Base-by-base conservation (phyloP, 148 eudicot species). In the Heliamphora exappendiculata region DNA sequence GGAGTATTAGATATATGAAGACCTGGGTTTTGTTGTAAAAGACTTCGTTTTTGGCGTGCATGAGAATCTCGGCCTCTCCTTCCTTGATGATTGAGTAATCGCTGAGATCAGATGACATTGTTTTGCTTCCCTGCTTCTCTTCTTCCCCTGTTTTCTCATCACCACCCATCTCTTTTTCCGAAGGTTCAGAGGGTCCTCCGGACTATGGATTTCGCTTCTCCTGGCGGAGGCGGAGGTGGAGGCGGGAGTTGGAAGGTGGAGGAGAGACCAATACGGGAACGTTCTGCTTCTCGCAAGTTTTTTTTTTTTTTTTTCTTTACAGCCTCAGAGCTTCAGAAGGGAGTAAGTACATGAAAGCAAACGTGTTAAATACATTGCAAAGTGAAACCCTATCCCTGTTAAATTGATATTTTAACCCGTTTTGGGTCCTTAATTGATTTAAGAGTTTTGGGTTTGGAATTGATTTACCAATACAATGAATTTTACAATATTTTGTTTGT, bases 21-120 rank as follows among this genome's bases (percentile, higher is more conserved):
- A 95, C 99, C 99, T 95, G 99, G 76, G 99, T 74, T 80, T 89
- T 92, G 75, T 96, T 96, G 84, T 82, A 96, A 62, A 96, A 96
- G 79, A 96, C 99, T 90, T 90, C 84, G 68, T 93, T 93, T 33
- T 91, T 84, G 16, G 83, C 83, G 79, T 87, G 97, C 97, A 93
- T 90, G 70, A 96, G 85, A 88, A 96, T 93, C 88, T 96, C 99
- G 70, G 99, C 97, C 68, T 96, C 99, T 3, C 99, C 99, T 83
- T 96, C 98, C 83, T 89, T 96, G 76, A 96, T 82, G 17, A 93
- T 79, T 9, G 77, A 76, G 76, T 76, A 93, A 71, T 96, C 93
- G 81, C 79, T 87, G 51, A 89, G 47, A 87, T 91, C 94, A 10
- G 80, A 60, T n/a, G 85, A 22, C 22, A 77, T 59, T 13, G 72